phyloP scores from a whole-genome alignment of 2,329 filamentous ascomycete genomes.

The Claviceps sorghi region DNA sequence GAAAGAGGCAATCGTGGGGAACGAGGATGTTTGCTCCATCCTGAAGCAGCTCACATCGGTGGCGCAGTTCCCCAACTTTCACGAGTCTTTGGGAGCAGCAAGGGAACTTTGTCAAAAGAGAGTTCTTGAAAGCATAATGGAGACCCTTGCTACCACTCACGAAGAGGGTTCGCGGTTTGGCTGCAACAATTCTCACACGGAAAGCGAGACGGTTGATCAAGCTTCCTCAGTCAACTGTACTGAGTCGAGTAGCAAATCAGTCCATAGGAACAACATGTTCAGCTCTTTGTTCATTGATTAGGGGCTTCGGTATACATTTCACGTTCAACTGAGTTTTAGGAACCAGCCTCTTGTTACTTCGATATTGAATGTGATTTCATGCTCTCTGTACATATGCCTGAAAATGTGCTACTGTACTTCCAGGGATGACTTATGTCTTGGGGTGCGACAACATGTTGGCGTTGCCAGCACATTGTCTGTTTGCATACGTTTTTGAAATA shows the following conservation, averaged over 20 bases:
- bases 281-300: background rate
- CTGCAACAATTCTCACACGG: background rate
- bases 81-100: conserved; percentile 4
- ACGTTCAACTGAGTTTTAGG: no score
- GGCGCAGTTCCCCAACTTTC: conserved; percentile 9
- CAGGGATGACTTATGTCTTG: background rate
- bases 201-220: background rate
- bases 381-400: background rate
- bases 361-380: background rate
- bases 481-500: background rate
- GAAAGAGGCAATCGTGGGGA: background rate
- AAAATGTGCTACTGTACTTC: background rate
- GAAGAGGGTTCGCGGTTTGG: background rate
- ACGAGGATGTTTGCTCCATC: conserved; percentile 7
- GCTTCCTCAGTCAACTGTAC: background rate
- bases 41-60: conserved; percentile 14
- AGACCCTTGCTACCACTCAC: background rate
- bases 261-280: background rate
- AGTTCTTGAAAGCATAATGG: background rate
- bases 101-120: background rate
- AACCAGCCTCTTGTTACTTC: background rate
- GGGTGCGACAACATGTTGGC: background rate
- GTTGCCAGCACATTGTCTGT: background rate
- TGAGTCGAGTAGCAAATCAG: background rate
- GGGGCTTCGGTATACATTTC: background rate